phyloP scores from a whole-genome alignment of 2,329 filamentous ascomycete species.

The Fusarium papillatum region DNA sequence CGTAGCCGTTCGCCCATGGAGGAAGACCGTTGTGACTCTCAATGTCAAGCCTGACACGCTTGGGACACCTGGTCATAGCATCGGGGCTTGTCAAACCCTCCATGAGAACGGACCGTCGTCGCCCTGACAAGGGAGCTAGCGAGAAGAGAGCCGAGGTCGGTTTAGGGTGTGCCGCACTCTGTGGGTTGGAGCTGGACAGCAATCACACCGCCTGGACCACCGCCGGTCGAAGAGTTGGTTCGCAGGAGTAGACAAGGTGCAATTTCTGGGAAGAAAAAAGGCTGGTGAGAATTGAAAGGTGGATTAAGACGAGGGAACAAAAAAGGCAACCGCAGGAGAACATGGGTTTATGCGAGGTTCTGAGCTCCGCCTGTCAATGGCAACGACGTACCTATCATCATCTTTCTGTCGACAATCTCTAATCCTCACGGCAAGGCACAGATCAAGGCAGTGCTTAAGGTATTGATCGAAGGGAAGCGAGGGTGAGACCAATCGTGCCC shows the following conservation, averaged over 20 bases:
- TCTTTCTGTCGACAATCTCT: too few species aligned
- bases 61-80: not conserved
- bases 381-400: not conserved
- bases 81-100: not conserved
- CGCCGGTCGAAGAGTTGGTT: not conserved
- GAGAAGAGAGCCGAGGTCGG: not conserved
- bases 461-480: not conserved
- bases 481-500: not conserved
- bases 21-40: not conserved
- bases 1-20: not conserved
- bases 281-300: not conserved
- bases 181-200: not conserved
- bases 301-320: not conserved
- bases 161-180: not conserved
- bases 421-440: too few species aligned
- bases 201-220: not conserved
- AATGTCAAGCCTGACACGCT: not conserved
- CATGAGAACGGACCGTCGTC: not conserved
- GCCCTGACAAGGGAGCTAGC: not conserved
- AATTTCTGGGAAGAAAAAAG: not conserved
- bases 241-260: not conserved
- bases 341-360: not conserved
- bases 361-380: not conserved
- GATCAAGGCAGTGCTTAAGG: not conserved
- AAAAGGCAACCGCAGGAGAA: not conserved